phyloP scores from a whole-genome alignment of 2,329 filamentous ascomycete species.

The Colletotrichum tofieldiae region DNA sequence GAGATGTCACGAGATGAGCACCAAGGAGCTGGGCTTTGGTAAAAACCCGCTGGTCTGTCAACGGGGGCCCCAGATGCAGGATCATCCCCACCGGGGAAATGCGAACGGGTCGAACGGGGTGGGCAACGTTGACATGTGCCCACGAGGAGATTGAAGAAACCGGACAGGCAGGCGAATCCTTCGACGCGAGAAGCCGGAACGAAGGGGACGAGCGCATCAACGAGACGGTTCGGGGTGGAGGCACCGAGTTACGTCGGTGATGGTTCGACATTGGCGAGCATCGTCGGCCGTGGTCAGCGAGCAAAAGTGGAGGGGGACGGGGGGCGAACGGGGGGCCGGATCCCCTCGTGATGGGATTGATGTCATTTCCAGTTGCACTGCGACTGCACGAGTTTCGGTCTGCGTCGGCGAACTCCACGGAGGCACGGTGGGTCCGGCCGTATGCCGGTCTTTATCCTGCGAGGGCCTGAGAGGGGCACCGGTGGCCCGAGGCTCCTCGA shows the following conservation, averaged over 20 bases:
- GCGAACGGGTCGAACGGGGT: conserved; percentile 36
- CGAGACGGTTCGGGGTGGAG: conserved; percentile 22
- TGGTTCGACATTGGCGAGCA: conserved; percentile 27
- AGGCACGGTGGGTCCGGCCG: conserved; percentile 40
- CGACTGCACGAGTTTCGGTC: conserved; percentile 36
- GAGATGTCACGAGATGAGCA: conserved; percentile 44
- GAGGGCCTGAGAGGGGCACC: conserved; percentile 23
- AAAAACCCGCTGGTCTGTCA: conserved; percentile 37
- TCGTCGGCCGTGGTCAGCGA: conserved; percentile 35
- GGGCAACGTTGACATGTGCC: background rate
- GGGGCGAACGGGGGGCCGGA: conserved; percentile 13
- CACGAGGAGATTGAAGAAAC: conserved; percentile 5
- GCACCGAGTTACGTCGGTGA: conserved; percentile 32
- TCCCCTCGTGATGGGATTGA: conserved; percentile 31
- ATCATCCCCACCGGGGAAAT: conserved; percentile 32
- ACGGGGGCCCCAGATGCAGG: conserved; percentile 36
- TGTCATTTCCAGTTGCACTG: conserved; percentile 38
- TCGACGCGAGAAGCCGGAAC: conserved; percentile 31
- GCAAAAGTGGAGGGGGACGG: conserved; percentile 30
- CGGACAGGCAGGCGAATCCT: conserved; percentile 31
- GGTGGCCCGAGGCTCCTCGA: conserved; percentile 33
- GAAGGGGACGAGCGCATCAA: background rate
- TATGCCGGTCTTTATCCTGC: conserved; percentile 32
- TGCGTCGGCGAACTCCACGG: conserved; percentile 40
- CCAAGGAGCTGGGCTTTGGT: conserved; percentile 33